Evolutionary conservation across 148 eudicot genomes (phyloP).

Genomic region (Cornus kousa): DNA sequence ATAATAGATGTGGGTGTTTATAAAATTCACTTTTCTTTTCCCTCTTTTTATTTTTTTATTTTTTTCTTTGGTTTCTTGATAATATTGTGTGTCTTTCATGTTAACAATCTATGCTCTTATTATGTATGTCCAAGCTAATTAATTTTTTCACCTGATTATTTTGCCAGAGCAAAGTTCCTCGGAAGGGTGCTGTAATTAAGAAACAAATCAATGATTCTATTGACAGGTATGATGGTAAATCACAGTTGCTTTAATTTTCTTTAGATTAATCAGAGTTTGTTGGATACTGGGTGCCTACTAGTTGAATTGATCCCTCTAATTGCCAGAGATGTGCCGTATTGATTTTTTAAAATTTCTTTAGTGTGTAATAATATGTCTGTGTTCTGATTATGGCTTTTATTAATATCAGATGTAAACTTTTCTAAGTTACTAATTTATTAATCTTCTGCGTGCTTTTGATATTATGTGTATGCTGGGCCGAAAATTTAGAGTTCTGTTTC

Average conservation of each 20-base stretch:
- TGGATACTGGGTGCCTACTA: background rate
- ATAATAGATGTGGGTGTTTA: slow-evolving; percentile 68
- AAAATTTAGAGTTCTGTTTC: too few species aligned
- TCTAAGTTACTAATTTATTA: background rate
- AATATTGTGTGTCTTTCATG: background rate
- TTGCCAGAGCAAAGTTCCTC: slow-evolving; percentile 59
- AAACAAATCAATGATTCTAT: background rate
- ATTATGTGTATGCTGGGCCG: background rate
- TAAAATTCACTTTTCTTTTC: background rate
- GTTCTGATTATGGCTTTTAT: background rate
- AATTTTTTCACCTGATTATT: background rate
- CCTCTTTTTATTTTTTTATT: background rate
- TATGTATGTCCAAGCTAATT: background rate
- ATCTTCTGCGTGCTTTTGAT: background rate
- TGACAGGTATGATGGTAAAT: slow-evolving; percentile 38
- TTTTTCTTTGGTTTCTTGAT: background rate
- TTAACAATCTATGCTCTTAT: background rate
- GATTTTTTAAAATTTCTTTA: background rate
- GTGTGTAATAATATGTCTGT: background rate
- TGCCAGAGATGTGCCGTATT: background rate
- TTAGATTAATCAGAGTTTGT: background rate
- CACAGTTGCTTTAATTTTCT: background rate
- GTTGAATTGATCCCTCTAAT: background rate
- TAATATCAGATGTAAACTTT: background rate
- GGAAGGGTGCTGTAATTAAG: background rate